Conservation (phyloP, 495 filamentous ascomycete species). For the Trichoderma erinaceum region DNA sequence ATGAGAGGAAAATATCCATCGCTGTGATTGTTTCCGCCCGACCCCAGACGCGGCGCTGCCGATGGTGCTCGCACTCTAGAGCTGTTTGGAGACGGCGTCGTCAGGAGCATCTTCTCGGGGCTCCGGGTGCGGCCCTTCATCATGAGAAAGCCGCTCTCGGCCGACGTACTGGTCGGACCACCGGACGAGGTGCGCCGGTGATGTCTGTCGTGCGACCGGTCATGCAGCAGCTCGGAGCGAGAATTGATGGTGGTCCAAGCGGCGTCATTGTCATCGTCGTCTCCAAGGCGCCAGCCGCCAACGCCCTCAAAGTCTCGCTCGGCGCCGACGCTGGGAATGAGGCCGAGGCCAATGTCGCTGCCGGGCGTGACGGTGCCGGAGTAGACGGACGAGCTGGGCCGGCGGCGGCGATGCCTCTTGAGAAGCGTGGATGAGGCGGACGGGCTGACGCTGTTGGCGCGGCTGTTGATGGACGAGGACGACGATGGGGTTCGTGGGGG, state of each 20-base stretch:
- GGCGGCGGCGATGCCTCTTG: constrained; percentile 18
- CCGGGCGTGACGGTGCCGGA: constrained; percentile 31
- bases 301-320: constrained; percentile 80
- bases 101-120: constrained; percentile 20
- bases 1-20: constrained; percentile 25
- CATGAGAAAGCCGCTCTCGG: constrained; percentile 23
- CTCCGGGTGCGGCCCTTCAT: constrained; percentile 23
- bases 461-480: background rate
- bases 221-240: constrained; percentile 65
- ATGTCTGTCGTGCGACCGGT: constrained; percentile 45
- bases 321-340: constrained; percentile 38
- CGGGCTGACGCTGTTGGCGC: constrained; percentile 14
- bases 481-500: background rate
- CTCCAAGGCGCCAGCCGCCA: constrained; percentile 65
- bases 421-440: constrained; percentile 1
- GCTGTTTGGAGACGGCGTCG: constrained; percentile 29
- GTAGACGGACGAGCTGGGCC: constrained; percentile 15
- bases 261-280: constrained; percentile 51
- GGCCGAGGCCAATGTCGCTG: constrained; percentile 28
- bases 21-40: constrained; percentile 13
- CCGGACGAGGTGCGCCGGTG: constrained; percentile 35
- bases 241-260: constrained; percentile 72
- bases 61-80: constrained; percentile 32
- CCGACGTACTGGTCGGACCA: constrained; percentile 22
- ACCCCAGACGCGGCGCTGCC: background rate